Evolutionary conservation across 495 filamentous ascomycete species (phyloP), one percentile per base, ranked within the genome.

Genomic region (Chaetomidium leptoderma): DNA sequence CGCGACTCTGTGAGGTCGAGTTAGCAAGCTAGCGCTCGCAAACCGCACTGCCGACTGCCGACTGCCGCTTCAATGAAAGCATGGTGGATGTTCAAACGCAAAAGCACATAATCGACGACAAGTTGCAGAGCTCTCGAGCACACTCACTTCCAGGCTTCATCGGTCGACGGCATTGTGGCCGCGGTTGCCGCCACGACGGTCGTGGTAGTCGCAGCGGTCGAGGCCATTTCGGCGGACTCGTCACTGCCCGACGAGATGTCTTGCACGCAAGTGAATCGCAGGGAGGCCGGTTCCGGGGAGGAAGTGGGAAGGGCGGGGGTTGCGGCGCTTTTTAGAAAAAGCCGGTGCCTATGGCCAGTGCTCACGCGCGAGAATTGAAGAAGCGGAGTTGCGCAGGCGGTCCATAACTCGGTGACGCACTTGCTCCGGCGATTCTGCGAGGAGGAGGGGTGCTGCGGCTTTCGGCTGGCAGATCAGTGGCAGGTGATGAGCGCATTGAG

Each of bases 401-500:
- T 71, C 69, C 69, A 71, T 71, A 65, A 65, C 64, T 71, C 45
- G 58, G 30, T 48, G 47, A 54, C 33, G 52, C 52, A 33, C 27
- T 55, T 6, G 9, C 16, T 42, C 49, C 21, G 59, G 59, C 59
- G 63, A 48, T 47, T 57, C 50, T 60, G 49, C 29, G 61, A 45
- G 30, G 61, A 53, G 43, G 62, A 60, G 60, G 63, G 63, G 61
- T 57, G 63, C 63, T 58, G 52, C 67, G 67, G 42, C 56, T 58
- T 60, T 63, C 60, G 63, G 67, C 57, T 48, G 57, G 60, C 61
- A 55, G 58, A 49, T 53, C 21, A 24, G 46, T 37, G 45, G 60
- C 61, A 39, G 52, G 45, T 64, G 58, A 43, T 53, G 59, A 57
- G 65, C 64, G 65, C 69, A 69, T 69, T 71, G 68, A 62, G 58